Evolutionary conservation across 1,284 basidiomycete species (phyloP).

Genomic region (Puccinia polysora): DNA sequence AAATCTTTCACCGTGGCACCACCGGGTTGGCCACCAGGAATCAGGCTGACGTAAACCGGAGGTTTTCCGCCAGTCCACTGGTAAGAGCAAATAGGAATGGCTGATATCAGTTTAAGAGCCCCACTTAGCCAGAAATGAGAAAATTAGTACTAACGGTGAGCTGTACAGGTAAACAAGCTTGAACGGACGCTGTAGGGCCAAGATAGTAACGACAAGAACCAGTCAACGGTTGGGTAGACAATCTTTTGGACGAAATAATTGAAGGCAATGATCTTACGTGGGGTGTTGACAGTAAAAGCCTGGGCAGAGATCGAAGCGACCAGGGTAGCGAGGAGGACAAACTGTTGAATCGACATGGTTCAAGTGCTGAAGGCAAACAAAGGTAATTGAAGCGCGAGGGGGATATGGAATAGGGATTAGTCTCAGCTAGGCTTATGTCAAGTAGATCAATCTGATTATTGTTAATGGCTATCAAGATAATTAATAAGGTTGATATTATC

Average conservation of each 20-base stretch:
- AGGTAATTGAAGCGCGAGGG: too few species aligned
- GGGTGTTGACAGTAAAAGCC: slow-evolving; percentile 6
- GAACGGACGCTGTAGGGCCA: background rate
- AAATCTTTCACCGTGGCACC: background rate
- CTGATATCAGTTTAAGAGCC: background rate
- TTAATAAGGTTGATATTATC: too few species aligned
- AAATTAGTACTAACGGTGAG: background rate
- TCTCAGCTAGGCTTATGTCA: too few species aligned
- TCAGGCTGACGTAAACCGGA: slow-evolving; percentile 65
- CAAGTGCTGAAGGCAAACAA: background rate
- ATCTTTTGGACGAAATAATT: background rate
- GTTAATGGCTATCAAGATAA: too few species aligned
- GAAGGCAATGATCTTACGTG: background rate
- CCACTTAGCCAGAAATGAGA: too few species aligned
- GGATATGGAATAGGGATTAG: too few species aligned
- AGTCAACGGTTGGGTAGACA: background rate
- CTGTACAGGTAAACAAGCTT: slow-evolving; percentile 2
- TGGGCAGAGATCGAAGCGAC: background rate
- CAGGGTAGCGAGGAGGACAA: background rate
- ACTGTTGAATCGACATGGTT: background rate
- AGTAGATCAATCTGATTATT: too few species aligned
- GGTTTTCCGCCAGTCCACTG: slow-evolving; percentile 60
- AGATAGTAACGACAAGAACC: too few species aligned
- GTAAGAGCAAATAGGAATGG: slow-evolving; percentile 54
- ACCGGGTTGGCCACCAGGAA: slow-evolving; percentile 64